A percentile compares a stretch with the other conserved stretches of the same genome.
phyloP scores from a whole-genome alignment of 1,284 basidiomycete species.

The Ganoderma lingzhi region DNA sequence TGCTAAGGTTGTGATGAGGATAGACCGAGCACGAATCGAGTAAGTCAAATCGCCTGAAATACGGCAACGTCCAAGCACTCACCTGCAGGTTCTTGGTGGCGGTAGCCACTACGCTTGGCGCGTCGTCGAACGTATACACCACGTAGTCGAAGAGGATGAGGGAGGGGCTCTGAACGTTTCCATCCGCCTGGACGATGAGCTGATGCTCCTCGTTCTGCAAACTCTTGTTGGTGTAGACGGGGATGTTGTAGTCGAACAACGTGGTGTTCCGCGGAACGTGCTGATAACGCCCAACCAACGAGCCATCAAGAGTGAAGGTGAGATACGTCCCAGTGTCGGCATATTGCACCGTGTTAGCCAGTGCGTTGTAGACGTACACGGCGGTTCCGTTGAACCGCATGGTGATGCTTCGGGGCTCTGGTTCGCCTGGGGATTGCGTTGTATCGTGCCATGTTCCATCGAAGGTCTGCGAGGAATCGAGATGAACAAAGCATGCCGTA shows the following conservation, averaged over 20 bases:
- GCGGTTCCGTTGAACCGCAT: slow-evolving; percentile 37
- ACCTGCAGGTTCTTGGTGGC: background rate
- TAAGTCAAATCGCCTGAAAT: background rate
- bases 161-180: background rate
- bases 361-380: slow-evolving; percentile 43
- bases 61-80: background rate
- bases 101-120: background rate
- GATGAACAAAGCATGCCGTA: slow-evolving; percentile 30
- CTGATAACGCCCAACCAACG: slow-evolving; percentile 38
- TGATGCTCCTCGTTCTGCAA: slow-evolving; percentile 14
- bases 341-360: slow-evolving; percentile 32
- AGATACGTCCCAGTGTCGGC: slow-evolving; percentile 42
- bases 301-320: slow-evolving; percentile 48
- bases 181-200: slow-evolving; percentile 7
- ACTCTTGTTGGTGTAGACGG: slow-evolving; percentile 39
- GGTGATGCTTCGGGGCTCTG: slow-evolving; percentile 12
- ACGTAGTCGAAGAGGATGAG: slow-evolving; percentile 24
- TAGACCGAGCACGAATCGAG: background rate
- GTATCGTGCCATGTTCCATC: slow-evolving; percentile 36
- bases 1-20: background rate
- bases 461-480: slow-evolving; percentile 27
- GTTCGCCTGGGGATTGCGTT: slow-evolving; percentile 15
- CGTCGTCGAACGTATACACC: slow-evolving; percentile 13
- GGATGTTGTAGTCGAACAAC: slow-evolving; percentile 42
- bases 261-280: slow-evolving; percentile 32